These are phyloP conservation scores for Xylaria hypoxylon DNA, from an alignment of 2,329 filamentous ascomycete species.

Conservation along the genomic window DNA sequence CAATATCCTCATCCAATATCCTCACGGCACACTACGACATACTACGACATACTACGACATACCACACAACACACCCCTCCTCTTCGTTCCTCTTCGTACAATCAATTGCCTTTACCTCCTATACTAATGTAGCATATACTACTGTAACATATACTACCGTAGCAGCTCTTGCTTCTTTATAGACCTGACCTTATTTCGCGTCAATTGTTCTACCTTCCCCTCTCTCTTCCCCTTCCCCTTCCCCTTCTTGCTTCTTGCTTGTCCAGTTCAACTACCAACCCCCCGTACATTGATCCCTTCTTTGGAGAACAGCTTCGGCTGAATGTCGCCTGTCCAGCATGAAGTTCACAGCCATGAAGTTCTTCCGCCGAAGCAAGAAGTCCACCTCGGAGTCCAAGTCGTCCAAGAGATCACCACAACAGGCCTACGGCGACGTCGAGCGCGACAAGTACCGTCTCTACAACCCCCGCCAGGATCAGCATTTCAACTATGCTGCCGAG, in stretches of 20 bases:
- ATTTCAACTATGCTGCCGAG: constrained; percentile 43
- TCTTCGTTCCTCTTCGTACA: too few relatives aligned
- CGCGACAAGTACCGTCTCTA: constrained; percentile 49
- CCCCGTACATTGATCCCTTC: background rate
- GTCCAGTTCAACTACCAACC: constrained; percentile 2
- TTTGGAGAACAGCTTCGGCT: constrained; percentile 25
- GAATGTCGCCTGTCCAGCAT: constrained; percentile 37
- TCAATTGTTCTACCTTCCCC: background rate
- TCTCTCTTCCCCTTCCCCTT: background rate
- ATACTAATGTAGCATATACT: too few relatives aligned
- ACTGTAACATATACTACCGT: too few relatives aligned
- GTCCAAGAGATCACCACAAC: constrained; percentile 37
- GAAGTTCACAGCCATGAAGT: constrained; percentile 49
- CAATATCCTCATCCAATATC: too few relatives aligned
- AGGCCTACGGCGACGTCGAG: constrained; percentile 45
- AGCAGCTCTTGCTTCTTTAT: too few relatives aligned
- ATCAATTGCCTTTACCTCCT: too few relatives aligned
- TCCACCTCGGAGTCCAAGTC: constrained; percentile 41
- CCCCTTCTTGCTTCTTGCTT: background rate
- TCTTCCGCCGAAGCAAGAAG: constrained; percentile 52
- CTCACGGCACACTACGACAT: too few relatives aligned
- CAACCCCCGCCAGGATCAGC: constrained; percentile 44
- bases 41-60: too few relatives aligned
- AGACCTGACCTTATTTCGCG: too few relatives aligned
- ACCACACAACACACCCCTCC: too few relatives aligned